These are phyloP conservation scores for Alternaria viburni DNA, from an alignment of 2,329 filamentous ascomycete species.

Conservation along the genomic window DNA sequence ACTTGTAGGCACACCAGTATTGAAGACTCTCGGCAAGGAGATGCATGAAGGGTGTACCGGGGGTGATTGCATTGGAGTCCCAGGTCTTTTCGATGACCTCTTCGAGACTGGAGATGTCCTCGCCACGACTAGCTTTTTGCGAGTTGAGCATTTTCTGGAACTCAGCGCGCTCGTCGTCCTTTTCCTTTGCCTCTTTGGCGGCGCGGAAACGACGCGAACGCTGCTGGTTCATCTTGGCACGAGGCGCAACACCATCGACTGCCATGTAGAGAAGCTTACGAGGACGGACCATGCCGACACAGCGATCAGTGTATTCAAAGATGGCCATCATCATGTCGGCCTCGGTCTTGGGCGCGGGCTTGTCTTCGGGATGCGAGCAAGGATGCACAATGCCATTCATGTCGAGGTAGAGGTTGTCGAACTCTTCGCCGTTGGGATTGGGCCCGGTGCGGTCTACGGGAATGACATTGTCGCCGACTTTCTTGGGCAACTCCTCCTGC, in stretches of 20 bases:
- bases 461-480: slow-evolving; percentile 81
- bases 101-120: slow-evolving; percentile 66
- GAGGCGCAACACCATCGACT: slow-evolving; percentile 95
- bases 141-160: slow-evolving; percentile 83
- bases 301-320: slow-evolving; percentile 97
- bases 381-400: slow-evolving; percentile 99
- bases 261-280: slow-evolving; percentile 97
- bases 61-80: slow-evolving; percentile 88
- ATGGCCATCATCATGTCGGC: slow-evolving; percentile 99
- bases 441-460: slow-evolving; percentile 83
- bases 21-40: slow-evolving; percentile 86
- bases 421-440: slow-evolving; percentile 97
- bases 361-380: slow-evolving; percentile 95
- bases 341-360: slow-evolving; percentile 87
- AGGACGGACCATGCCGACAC: slow-evolving; percentile 97
- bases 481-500: slow-evolving; percentile 80
- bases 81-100: slow-evolving; percentile 85
- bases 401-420: slow-evolving; percentile 96
- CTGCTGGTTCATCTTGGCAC: slow-evolving; percentile 99
- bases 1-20: slow-evolving; percentile 97
- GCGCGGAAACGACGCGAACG: slow-evolving; percentile 93
- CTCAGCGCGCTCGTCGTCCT: slow-evolving; percentile 88
- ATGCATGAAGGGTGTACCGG: slow-evolving; percentile 98
- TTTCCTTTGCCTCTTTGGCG: slow-evolving; percentile 92
- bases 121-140: slow-evolving; percentile 63